Conservation (phyloP, 768 basidiomycete genomes). For the Collybia sordida region DNA sequence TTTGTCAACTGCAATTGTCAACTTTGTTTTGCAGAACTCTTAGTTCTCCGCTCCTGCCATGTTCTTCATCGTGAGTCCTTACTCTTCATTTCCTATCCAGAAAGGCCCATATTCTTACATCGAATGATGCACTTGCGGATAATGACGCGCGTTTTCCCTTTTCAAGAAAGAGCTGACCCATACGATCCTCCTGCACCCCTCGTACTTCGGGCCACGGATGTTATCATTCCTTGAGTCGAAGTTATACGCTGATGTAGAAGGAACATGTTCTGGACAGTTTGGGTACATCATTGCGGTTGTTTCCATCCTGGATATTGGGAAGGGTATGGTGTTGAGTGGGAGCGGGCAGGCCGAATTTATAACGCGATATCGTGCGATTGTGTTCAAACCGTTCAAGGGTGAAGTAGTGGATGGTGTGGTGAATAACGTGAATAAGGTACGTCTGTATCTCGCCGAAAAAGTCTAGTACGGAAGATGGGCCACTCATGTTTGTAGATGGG, state of each 20-base stretch:
- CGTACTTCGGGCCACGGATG: conserved; percentile 97
- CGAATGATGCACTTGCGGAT: not conserved
- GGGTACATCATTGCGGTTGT: conserved; percentile 95
- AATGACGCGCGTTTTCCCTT: not conserved
- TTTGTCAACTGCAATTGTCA: too few species aligned
- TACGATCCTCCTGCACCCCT: conserved; percentile 95
- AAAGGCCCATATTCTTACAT: not conserved
- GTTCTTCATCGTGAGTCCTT: conserved; percentile 69
- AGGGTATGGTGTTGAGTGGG: conserved; percentile 88
- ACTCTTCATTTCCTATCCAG: conserved; percentile 1
- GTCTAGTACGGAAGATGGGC: not conserved
- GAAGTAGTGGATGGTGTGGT: conserved; percentile 98
- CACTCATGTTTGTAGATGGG: conserved; percentile 73
- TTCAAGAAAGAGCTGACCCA: conserved; percentile 94
- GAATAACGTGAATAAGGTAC: conserved; percentile 91
- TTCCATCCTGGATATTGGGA: conserved; percentile 87
- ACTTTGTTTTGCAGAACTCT: not conserved
- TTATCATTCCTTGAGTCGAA: conserved; percentile 90
- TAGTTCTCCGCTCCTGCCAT: conserved; percentile 28
- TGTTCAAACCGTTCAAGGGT: conserved; percentile 99
- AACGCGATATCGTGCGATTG: conserved; percentile 92
- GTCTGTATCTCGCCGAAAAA: conserved; percentile 14
- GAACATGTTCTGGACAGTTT: conserved; percentile 93
- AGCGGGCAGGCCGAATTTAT: conserved; percentile 96
- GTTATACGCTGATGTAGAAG: conserved; percentile 94